These are phyloP conservation scores for Puccinia triticina DNA, from an alignment of 1,284 basidiomycete species.

Conservation along the genomic window DNA sequence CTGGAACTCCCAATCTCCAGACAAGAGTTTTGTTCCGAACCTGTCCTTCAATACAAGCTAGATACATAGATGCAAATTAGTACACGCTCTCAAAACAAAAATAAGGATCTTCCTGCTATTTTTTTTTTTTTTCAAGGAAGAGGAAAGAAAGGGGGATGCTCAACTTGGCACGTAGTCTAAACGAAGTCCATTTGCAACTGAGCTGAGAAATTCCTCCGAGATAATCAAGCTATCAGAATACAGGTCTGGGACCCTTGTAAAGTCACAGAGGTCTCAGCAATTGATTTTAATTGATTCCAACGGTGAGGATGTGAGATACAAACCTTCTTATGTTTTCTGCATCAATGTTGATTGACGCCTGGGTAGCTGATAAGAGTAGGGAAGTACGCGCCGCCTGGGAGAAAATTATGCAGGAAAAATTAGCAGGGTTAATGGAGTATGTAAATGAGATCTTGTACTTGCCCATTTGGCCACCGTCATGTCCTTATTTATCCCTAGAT, in stretches of 20 bases:
- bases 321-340: constrained; percentile 40
- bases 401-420: not conserved
- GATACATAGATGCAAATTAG: not conserved
- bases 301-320: not conserved
- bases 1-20: constrained; percentile 20
- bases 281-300: not conserved
- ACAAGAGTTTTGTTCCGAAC: constrained; percentile 25
- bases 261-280: not conserved
- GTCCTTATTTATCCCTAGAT: constrained; percentile 27
- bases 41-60: constrained; percentile 36
- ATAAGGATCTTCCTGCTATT: not conserved
- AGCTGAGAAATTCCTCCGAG: not conserved
- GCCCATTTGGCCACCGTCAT: constrained; percentile 44
- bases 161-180: constrained; percentile 38
- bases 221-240: constrained; percentile 33
- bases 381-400: constrained; percentile 16
- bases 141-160: not conserved
- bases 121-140: no score
- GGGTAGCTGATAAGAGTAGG: constrained; percentile 23
- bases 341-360: constrained; percentile 8
- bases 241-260: constrained; percentile 33
- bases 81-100: not conserved
- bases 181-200: constrained; percentile 26
- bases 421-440: no score
- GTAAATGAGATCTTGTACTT: no score